phyloP scores from a whole-genome alignment of 2,329 filamentous ascomycete genomes.

The Neopestalotiopsis sp. region DNA sequence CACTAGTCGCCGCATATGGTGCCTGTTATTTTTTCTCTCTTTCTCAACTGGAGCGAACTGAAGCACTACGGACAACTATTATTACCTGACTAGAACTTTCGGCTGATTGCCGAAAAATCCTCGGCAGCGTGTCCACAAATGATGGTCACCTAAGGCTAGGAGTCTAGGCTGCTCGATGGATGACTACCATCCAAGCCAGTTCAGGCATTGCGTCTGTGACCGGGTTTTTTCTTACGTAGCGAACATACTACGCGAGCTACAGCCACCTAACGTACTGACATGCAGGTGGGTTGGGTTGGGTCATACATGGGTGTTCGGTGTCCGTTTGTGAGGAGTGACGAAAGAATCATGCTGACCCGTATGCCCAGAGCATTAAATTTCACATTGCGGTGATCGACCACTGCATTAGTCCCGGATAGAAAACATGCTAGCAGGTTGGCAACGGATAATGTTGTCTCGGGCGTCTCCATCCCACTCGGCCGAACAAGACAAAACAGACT shows the following conservation, averaged over 20 bases:
- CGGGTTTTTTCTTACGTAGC: neutral
- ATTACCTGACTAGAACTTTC: slow-evolving; percentile 9
- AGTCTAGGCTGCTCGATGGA: neutral
- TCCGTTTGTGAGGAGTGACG: neutral
- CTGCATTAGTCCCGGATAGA: slow-evolving; percentile 2
- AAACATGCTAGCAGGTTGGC: neutral
- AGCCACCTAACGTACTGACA: neutral
- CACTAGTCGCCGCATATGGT: slow-evolving; percentile 4
- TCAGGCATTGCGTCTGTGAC: neutral
- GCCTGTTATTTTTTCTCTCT: neutral
- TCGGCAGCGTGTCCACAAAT: slow-evolving; percentile 2
- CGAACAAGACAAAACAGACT: neutral
- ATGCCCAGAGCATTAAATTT: neutral
- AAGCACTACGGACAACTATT: neutral
- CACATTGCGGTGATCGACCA: neutral
- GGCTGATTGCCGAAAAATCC: neutral
- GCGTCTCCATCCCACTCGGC: neutral
- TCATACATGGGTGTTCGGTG: neutral
- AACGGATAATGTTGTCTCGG: neutral
- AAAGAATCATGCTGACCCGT: neutral
- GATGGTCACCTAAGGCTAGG: neutral
- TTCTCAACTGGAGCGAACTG: too few relatives aligned
- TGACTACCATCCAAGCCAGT: neutral
- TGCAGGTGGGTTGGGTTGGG: neutral
- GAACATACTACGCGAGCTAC: neutral